Conservation (phyloP, 2,329 filamentous ascomycete species). For the Alternaria sp. region DNA sequence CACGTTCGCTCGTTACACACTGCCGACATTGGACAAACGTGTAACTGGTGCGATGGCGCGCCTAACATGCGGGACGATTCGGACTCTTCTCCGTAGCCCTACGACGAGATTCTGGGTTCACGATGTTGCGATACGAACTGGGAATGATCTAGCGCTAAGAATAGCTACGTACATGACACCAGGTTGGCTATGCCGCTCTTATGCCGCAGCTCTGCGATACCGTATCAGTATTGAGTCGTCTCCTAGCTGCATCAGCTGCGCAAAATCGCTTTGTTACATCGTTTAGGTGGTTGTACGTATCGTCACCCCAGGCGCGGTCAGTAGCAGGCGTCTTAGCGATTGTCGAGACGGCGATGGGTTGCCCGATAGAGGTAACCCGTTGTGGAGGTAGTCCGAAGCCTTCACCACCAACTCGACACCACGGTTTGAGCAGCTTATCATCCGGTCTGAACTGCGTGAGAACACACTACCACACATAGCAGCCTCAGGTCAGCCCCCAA, state of each 20-base stretch:
- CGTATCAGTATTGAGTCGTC: not conserved
- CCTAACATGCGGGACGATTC: not conserved
- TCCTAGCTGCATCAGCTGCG: not conserved
- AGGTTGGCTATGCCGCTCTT: not conserved
- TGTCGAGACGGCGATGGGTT: conserved; percentile 25
- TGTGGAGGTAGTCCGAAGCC: conserved; percentile 43
- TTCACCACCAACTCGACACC: conserved; percentile 20
- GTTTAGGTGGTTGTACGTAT: not conserved
- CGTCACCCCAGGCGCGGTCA: not conserved
- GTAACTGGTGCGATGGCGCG: conserved; percentile 3
- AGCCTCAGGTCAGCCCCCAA: not conserved
- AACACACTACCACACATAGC: not conserved
- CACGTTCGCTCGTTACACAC: not conserved
- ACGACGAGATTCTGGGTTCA: not conserved
- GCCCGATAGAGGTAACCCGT: conserved; percentile 29
- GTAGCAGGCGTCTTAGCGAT: conserved; percentile 17
- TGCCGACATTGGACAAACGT: not conserved
- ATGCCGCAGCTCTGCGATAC: not conserved
- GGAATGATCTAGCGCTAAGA: not conserved
- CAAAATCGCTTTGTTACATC: not conserved
- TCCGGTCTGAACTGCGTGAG: not conserved
- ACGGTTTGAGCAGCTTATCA: not conserved
- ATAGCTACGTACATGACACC: conserved; percentile 1
- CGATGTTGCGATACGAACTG: not conserved
- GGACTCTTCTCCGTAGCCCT: not conserved